Percentiles rank a stretch among this genome's conserved stretches.
phyloP scores from a whole-genome alignment of 345 rosid genomes.

The Xanthoceras sorbifolium region DNA sequence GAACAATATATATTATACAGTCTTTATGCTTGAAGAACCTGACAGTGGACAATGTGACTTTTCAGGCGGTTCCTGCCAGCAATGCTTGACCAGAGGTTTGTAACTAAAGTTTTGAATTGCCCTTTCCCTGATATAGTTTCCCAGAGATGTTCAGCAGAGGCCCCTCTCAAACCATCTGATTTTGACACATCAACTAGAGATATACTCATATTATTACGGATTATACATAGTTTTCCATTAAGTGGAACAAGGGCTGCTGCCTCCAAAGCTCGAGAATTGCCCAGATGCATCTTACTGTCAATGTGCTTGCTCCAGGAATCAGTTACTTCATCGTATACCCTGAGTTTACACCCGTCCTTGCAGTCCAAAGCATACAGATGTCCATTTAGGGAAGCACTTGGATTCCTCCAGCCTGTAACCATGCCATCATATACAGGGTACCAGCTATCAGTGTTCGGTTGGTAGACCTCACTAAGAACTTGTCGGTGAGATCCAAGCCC shows the following conservation, averaged over 20 bases:
- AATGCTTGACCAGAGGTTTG: slow-evolving; percentile 66
- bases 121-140: slow-evolving; percentile 66
- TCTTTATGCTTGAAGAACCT: slow-evolving; percentile 65
- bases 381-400: slow-evolving; percentile 57
- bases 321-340: slow-evolving; percentile 63
- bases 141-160: slow-evolving; percentile 63
- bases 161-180: slow-evolving; percentile 41
- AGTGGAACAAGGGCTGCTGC: slow-evolving; percentile 75
- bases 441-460: slow-evolving; percentile 62
- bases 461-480: slow-evolving; percentile 67
- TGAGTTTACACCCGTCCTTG: slow-evolving; percentile 73
- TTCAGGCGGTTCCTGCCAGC: slow-evolving; percentile 69
- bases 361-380: slow-evolving; percentile 72
- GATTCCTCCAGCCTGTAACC: slow-evolving; percentile 83
- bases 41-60: slow-evolving; percentile 77
- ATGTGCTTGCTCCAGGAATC: slow-evolving; percentile 71
- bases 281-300: slow-evolving; percentile 70
- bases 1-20: background rate
- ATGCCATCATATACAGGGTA: slow-evolving; percentile 65
- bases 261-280: slow-evolving; percentile 64
- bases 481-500: slow-evolving; percentile 71
- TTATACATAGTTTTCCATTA: slow-evolving; percentile 64
- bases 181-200: slow-evolving; percentile 61
- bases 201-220: slow-evolving; percentile 74
- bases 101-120: slow-evolving; percentile 64